Conservation (phyloP, 768 basidiomycete genomes). For the Rhodotorula paludigena region DNA sequence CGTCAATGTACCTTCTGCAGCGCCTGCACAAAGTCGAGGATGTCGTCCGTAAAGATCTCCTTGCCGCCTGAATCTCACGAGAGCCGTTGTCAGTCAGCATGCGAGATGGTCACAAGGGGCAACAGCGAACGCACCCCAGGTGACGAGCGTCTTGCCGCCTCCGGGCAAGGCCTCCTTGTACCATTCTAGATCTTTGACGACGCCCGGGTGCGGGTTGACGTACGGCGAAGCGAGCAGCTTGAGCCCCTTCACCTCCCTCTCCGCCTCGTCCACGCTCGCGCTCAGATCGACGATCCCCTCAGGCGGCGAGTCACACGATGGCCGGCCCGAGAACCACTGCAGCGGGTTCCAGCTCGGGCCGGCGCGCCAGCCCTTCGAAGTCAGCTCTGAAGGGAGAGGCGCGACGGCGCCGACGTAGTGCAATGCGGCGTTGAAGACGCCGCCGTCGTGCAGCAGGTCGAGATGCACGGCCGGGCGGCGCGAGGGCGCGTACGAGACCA, state of each 20-base stretch:
- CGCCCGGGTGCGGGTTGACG: slow-evolving; percentile 31
- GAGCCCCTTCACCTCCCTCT: slow-evolving; percentile 5
- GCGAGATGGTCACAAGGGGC: too few relatives aligned
- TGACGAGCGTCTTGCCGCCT: slow-evolving; percentile 16
- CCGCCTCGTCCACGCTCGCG: background rate
- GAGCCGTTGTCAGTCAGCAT: background rate
- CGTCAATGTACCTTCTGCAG: slow-evolving; percentile 4
- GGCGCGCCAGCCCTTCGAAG: background rate
- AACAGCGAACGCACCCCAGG: slow-evolving; percentile 15
- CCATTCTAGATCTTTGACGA: slow-evolving; percentile 20
- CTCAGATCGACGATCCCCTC: background rate
- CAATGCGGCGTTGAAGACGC: slow-evolving; percentile 4
- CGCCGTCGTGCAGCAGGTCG: slow-evolving; percentile 22
- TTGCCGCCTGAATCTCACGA: slow-evolving; percentile 30
- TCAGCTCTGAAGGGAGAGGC: background rate
- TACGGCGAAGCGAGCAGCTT: slow-evolving; percentile 26
- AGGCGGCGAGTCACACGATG: background rate
- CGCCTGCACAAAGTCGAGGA: slow-evolving; percentile 1
- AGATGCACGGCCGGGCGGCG: background rate
- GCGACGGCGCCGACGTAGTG: slow-evolving; percentile 10
- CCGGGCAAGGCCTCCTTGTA: slow-evolving; percentile 23
- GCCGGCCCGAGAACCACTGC: background rate
- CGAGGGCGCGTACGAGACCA: slow-evolving; percentile 8
- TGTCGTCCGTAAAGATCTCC: slow-evolving; percentile 33
- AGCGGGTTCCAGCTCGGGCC: slow-evolving; percentile 19